Evolutionary conservation across 2,329 filamentous ascomycete species (phyloP), one percentile per base, ranked within the genome.

Genomic region (Onygenales sp.): DNA sequence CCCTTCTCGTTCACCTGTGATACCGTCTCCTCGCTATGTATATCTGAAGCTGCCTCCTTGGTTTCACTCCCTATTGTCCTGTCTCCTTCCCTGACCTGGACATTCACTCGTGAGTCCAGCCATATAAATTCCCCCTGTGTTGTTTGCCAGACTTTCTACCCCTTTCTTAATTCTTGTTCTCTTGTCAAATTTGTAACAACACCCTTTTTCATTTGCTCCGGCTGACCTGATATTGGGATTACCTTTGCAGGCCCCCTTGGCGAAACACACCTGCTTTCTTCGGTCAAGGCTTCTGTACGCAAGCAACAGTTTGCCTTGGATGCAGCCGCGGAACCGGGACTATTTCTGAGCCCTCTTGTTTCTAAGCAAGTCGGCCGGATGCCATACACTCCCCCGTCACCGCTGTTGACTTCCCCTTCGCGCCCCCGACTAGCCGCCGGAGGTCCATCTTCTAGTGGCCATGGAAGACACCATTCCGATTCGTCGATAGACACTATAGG

Each of bases 371-470:
- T 60, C 66, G 69, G 65, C 68, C 70, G 71, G 67, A 76, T 76
- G 74, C 74, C 74, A 65, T 76, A 76, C 71, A 76, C 72, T 68
- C 72, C 74, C 56, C 74, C 74, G 43, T 63, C 70, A 54, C 72
- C 81, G 71, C 75, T 76, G 70, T 81, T 80, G 62, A 80, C 80
- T 69, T 74, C 75, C 63, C 74, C 77, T 59, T 63, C 66, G 49
- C 64, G 63, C 60, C 81, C 80, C 55, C 78, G 77, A 66, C 69
- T 74, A 50, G 73, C 67, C 63, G 78, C 75, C 59, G 78, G 76
- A 59, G 43, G 46, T 51, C 52, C 51, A 33, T 38, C 41, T 48
- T 31, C 35, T 38, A 55, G 9, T 11, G 52, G 51, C 14, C 59
- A 59, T 50, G 54, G 50, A 46, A 58, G 56, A 11, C 57, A 58